These are phyloP conservation scores for Aspergillus carlsbadensis DNA, from an alignment of 495 filamentous ascomycete species.

Conservation along the genomic window DNA sequence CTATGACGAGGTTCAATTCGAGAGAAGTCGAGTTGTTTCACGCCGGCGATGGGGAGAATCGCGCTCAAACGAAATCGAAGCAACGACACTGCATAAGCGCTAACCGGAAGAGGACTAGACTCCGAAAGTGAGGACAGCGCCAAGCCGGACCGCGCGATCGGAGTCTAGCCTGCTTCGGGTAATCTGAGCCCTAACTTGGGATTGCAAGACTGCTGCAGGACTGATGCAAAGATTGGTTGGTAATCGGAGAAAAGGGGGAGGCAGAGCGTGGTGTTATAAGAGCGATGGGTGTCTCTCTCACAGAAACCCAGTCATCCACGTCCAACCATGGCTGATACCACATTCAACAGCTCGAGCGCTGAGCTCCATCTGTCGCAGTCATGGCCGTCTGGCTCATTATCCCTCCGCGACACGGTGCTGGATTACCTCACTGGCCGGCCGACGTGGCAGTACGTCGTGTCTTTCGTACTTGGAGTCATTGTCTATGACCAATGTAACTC, in stretches of 20 bases:
- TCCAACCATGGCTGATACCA: neutral
- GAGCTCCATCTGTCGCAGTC: neutral
- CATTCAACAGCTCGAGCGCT: neutral
- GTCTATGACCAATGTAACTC: slow-evolving; percentile 35
- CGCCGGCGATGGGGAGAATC: neutral
- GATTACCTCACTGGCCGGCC: slow-evolving; percentile 8
- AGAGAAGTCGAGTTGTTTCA: no score
- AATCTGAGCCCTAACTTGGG: neutral
- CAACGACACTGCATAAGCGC: neutral
- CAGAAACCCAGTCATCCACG: no score
- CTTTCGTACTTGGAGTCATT: slow-evolving; percentile 24
- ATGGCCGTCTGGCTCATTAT: neutral
- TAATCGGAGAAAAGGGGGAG: no score
- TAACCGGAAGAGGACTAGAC: slow-evolving; percentile 22
- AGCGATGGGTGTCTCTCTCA: no score
- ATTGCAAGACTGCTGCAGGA: no score
- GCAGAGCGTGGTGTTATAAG: no score
- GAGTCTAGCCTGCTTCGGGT: neutral
- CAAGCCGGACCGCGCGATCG: neutral
- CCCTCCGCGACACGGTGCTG: neutral
- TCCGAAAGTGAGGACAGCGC: slow-evolving; percentile 5
- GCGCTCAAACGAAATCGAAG: neutral
- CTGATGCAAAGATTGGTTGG: no score
- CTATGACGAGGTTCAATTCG: no score
- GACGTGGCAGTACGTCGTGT: slow-evolving; percentile 31